Percentiles rank a stretch among this genome's conserved stretches.
Conservation (phyloP, 331 rosid species). For the Phaseolus coccineus region DNA sequence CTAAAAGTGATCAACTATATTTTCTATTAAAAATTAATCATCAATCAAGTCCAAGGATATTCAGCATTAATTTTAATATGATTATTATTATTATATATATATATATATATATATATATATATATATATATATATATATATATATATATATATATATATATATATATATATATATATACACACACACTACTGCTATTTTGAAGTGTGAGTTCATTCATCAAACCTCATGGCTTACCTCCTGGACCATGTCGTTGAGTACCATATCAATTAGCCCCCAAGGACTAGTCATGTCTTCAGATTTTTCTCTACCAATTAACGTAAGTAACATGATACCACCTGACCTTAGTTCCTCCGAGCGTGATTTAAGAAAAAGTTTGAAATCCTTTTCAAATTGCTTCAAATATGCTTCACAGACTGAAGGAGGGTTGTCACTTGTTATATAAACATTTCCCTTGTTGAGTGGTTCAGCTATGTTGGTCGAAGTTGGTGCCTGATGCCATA, state of each 20-base stretch:
- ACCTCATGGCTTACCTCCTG: no score
- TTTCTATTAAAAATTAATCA: no score
- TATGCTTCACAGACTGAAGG: slow-evolving; percentile 17
- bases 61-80: no score
- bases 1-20: no score
- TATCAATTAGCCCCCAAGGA: slow-evolving; percentile 37
- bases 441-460: slow-evolving; percentile 40
- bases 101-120: no score
- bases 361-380: slow-evolving; percentile 32
- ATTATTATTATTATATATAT: no score
- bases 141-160: no score
- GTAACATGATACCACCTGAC: slow-evolving; percentile 35
- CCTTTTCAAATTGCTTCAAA: slow-evolving; percentile 36
- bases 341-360: slow-evolving; percentile 18
- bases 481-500: slow-evolving; percentile 16
- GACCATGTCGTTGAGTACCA: slow-evolving; percentile 33
- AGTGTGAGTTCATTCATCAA: no score
- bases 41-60: no score
- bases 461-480: slow-evolving; percentile 4
- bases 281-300: background rate
- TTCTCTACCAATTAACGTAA: slow-evolving; percentile 16
- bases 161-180: no score
- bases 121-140: no score
- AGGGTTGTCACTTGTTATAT: slow-evolving; percentile 26
- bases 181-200: no score